Conservation (phyloP, 345 rosid species). For the Boechera retrofracta region DNA sequence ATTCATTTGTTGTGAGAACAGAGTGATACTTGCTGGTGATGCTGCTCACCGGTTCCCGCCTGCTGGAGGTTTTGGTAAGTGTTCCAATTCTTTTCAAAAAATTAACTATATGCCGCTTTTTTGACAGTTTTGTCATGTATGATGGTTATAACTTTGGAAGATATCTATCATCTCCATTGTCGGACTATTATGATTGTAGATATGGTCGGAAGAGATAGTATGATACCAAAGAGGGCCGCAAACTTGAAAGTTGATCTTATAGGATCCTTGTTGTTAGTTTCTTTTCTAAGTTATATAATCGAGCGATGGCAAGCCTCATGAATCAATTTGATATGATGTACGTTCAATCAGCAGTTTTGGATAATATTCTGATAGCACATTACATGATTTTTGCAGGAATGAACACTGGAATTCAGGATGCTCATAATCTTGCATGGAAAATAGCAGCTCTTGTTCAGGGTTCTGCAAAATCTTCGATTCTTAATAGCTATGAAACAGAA, state of each 20-base stretch:
- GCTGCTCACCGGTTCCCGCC: slow-evolving; percentile 98
- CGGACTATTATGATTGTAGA: not conserved
- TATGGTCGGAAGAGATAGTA: not conserved
- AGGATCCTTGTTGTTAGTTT: slow-evolving; percentile 1
- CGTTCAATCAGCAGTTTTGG: slow-evolving; percentile 17
- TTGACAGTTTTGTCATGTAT: slow-evolving; percentile 16
- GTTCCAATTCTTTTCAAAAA: slow-evolving; percentile 4
- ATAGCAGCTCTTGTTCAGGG: slow-evolving; percentile 68
- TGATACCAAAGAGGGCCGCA: not conserved
- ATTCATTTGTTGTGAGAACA: slow-evolving; percentile 61
- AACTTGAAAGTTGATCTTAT: not conserved
- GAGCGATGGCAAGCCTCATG: not conserved
- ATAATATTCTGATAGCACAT: slow-evolving; percentile 11
- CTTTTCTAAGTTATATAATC: not conserved
- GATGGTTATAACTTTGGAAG: slow-evolving; percentile 7
- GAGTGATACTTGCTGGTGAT: slow-evolving; percentile 85
- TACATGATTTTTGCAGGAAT: slow-evolving; percentile 63
- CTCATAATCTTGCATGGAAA: slow-evolving; percentile 97
- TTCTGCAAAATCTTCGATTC: slow-evolving; percentile 66
- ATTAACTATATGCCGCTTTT: slow-evolving; percentile 3
- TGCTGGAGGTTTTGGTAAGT: slow-evolving; percentile 98
- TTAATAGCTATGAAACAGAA: slow-evolving; percentile 80
- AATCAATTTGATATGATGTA: not conserved
- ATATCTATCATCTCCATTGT: not conserved
- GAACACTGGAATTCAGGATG: slow-evolving; percentile 99